Conservation (phyloP, 768 basidiomycete species). For the Tricholoma terreum region DNA sequence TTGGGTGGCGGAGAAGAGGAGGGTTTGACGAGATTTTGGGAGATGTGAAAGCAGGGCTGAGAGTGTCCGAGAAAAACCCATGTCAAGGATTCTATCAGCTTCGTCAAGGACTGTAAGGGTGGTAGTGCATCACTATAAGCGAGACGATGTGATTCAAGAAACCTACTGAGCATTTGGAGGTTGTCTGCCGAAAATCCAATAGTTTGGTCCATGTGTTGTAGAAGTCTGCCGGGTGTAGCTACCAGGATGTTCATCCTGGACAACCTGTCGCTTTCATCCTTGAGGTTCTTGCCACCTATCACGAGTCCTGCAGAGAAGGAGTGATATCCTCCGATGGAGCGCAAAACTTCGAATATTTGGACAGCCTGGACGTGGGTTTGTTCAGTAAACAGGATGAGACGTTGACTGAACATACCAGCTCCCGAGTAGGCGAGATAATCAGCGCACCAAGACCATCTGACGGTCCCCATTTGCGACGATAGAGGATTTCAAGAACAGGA, state of each 20-base stretch:
- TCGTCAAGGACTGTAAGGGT: conserved; percentile 78
- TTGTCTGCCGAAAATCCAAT: conserved; percentile 90
- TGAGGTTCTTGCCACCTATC: conserved; percentile 94
- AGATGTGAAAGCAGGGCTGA: conserved; percentile 91
- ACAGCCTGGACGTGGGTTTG: conserved; percentile 60
- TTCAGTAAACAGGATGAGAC: background rate
- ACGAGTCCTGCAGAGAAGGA: conserved; percentile 91
- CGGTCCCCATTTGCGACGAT: conserved; percentile 90
- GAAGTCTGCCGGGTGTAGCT: conserved; percentile 89
- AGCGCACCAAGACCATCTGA: conserved; percentile 89
- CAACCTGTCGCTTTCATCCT: conserved; percentile 87
- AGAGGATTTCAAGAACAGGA: conserved; percentile 87
- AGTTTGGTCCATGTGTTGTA: conserved; percentile 99
- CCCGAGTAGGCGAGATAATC: conserved; percentile 91
- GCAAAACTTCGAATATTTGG: conserved; percentile 95
- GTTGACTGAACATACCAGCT: conserved; percentile 57
- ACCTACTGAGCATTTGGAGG: conserved; percentile 84
- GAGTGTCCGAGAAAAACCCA: conserved; percentile 89
- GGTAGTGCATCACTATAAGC: conserved; percentile 2
- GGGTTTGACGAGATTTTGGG: conserved; percentile 87
- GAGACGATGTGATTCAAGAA: background rate
- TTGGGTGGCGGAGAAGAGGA: conserved; percentile 97
- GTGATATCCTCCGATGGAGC: conserved; percentile 90
- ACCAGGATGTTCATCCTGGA: conserved; percentile 98
- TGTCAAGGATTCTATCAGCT: conserved; percentile 94